Evolutionary conservation across 176 grass and related monocot genomes (phyloP).

Genomic region (Ananas comosus): DNA sequence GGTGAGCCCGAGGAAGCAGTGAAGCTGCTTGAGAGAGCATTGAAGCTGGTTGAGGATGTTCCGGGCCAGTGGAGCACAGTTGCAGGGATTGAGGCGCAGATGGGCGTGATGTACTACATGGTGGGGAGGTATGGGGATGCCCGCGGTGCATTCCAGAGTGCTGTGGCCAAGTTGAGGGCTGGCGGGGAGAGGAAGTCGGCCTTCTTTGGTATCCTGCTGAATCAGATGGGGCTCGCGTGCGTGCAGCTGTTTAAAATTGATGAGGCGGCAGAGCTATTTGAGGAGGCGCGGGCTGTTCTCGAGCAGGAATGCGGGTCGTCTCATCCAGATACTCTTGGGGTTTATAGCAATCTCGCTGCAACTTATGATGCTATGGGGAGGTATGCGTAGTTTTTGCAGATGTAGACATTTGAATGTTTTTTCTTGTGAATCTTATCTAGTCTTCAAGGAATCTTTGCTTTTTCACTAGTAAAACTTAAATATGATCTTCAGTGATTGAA

Average conservation of each 20-base stretch:
- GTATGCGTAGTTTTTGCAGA: conserved; percentile 17
- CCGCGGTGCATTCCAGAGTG: conserved; percentile 66
- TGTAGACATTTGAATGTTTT: not conserved
- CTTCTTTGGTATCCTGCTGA: conserved; percentile 87
- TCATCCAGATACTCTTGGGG: conserved; percentile 82
- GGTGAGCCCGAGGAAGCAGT: conserved; percentile 77
- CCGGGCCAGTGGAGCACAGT: conserved; percentile 88
- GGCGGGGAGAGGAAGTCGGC: conserved; percentile 79
- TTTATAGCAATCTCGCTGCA: conserved; percentile 91
- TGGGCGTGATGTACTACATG: conserved; percentile 96
- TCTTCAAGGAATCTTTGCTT: not conserved
- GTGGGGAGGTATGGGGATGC: conserved; percentile 68
- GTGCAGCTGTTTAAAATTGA: conserved; percentile 98
- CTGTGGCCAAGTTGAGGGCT: conserved; percentile 66
- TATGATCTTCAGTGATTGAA: not conserved
- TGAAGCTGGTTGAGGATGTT: conserved; percentile 71
- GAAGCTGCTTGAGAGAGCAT: conserved; percentile 75
- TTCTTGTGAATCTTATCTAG: not conserved
- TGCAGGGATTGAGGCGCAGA: conserved; percentile 91
- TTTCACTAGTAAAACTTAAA: too few species aligned
- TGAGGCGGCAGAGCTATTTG: conserved; percentile 88
- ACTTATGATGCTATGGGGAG: conserved; percentile 99
- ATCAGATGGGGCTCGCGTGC: conserved; percentile 93
- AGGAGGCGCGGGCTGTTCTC: conserved; percentile 74
- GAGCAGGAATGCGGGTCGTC: conserved; percentile 73